Evolutionary conservation across 148 eudicot species (phyloP), one percentile per base, ranked within the genome.

Genomic region (Suaeda aralocaspica): DNA sequence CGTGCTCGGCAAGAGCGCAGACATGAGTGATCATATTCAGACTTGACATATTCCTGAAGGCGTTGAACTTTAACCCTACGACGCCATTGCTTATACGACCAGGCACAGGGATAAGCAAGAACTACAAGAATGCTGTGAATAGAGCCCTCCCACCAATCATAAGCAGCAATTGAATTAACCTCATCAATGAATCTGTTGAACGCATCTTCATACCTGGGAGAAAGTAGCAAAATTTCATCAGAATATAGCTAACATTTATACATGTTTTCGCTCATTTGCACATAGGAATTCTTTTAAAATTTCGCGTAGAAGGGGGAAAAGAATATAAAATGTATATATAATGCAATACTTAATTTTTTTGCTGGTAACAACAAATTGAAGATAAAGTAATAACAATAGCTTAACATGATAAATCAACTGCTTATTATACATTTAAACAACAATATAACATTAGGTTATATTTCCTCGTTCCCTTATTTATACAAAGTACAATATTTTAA

Each of bases 21-120:
- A 74, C 96, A 90, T 44, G 93, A 90, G 74, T 90, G 96, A 70
- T 90, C 96, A 67, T 90, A 90, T 70, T 88, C 88, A 74, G 93
- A 90, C 77, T 88, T 88, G 64, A 90, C 96, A 60, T 78, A 90
- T 61, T 88, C 93, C 83, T 90, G 91, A 72, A 90, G 93, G 42
- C 87, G 92, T 62, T 82, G 84, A 34, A 88, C 65, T 74, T 90
- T 90, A 60, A 82, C 83, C 69, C 88, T 86, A 68, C 96, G 86
- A 29, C 96, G 89, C 96, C 96, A 90, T 74, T 90, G 96, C 77
- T 88, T 90, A 92, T 93, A 90, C 14, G 96, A 88, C 93, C 96
- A 90, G 64, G 92, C 85, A 82, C 91, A 90, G 67, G 96, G 96
- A 82, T 88, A 86, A 69, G 96, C 96, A 74, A 90, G 82, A 82